Base-by-base conservation (phyloP, 1,139 yeast species). In the Wickerhamomyces sp. region DNA sequence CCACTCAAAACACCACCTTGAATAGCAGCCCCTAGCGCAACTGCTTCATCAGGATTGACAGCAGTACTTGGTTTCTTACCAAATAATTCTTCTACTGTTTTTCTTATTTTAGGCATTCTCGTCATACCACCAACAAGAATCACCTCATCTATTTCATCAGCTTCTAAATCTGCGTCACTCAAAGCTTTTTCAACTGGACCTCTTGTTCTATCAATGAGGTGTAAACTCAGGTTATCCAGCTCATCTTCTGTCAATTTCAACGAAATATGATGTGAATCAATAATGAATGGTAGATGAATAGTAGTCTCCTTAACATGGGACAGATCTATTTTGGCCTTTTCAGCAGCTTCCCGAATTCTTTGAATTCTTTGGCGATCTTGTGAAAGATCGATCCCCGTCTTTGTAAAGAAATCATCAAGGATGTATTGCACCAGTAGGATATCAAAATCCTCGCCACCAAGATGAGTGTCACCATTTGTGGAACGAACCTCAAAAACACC, bases 61-160 rank as follows among this genome's bases (percentile, higher is more conserved):
- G 75, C 71, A 2, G 81, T 75, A 46, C 76, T 81, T 17, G 89
- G 87, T 38, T 65, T 61, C 49, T 71, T 78, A 7, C 67, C 65
- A 55, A 83, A 82, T n/a, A 77, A 54, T 1, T 71, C 70, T 44
- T 68, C 72, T 1, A 84, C 89, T 0, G 72, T 64, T 25, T 66
- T 63, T 43, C 88, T 65, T 31, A 84, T 75, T 55, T 76, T 78
- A 21, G 94, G 94, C 94, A 84, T 84, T 56, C 92, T 65, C 1
- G 94, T 83, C 94, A 84, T 84, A 31, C 94, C 94, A 24, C 94
- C 94, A 21, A 84, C 94, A 35, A 84, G 59, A 33, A 84, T 72
- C 13, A 84, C 75, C 51, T 83, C 88, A 58, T 83, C 87, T 28
- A 84, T 70, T 43, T 83, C 89, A 20, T 67, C 66, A 5, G 73